A percentile compares a stretch with the other conserved stretches of the same genome.
phyloP scores from a whole-genome alignment of 2,329 filamentous ascomycete species.

The Epichloe elymi region DNA sequence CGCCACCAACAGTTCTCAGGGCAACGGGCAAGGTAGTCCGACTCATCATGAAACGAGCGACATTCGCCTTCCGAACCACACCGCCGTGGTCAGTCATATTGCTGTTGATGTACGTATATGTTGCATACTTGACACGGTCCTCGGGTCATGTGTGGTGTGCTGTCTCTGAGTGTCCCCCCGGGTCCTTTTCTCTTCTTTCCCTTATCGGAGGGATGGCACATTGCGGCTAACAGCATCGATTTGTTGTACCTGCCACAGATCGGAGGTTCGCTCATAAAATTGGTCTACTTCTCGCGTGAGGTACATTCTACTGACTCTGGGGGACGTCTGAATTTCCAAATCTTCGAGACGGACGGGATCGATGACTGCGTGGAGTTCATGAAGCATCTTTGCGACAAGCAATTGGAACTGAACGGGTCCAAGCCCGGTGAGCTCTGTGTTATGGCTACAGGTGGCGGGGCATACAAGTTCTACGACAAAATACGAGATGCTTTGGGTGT shows the following conservation, averaged over 20 bases:
- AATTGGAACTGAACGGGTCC: constrained; percentile 62
- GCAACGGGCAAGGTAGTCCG: constrained; percentile 33
- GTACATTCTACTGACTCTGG: constrained; percentile 66
- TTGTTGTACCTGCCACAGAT: constrained; percentile 43
- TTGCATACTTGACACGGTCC: background rate
- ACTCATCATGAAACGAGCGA: constrained; percentile 65
- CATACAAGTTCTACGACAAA: constrained; percentile 92
- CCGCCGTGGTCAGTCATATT: constrained; percentile 87
- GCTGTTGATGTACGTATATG: constrained; percentile 69
- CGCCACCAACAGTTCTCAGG: constrained; percentile 11
- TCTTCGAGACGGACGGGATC: constrained; percentile 90
- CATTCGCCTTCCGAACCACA: constrained; percentile 93
- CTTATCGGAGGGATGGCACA: background rate
- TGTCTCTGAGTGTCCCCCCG: too few relatives aligned
- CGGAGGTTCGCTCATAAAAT: constrained; percentile 86
- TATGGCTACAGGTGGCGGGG: constrained; percentile 91
- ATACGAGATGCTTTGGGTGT: constrained; percentile 74
- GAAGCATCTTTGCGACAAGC: constrained; percentile 69
- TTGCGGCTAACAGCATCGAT: background rate
- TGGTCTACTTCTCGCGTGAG: constrained; percentile 94
- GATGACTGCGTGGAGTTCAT: constrained; percentile 91
- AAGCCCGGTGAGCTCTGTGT: constrained; percentile 64
- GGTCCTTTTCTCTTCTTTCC: background rate
- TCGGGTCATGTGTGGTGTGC: background rate
- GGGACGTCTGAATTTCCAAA: constrained; percentile 80